Conservation (phyloP, 164 flowering plant genomes). For the Liriodendron chinense region DNA sequence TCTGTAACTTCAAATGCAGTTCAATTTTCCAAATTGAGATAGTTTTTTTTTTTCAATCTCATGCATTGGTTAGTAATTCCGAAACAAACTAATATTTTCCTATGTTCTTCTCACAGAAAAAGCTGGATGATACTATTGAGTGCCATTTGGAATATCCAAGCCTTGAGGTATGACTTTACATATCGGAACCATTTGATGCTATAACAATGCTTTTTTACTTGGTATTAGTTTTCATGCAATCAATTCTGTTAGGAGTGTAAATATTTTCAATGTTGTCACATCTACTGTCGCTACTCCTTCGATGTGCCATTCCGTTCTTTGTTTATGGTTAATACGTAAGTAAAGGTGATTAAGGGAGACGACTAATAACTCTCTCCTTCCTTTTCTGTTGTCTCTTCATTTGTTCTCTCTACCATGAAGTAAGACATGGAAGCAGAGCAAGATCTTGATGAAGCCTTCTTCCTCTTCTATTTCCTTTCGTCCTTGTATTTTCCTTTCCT, state of each 20-base stretch:
- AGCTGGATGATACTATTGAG: conserved; percentile 53
- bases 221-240: too few species aligned
- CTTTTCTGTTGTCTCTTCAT: not conserved
- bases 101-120: conserved; percentile 52
- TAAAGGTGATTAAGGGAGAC: too few species aligned
- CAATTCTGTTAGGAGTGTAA: too few species aligned
- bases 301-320: too few species aligned
- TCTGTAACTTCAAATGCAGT: not conserved
- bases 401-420: not conserved
- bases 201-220: not conserved
- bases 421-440: not conserved
- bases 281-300: too few species aligned
- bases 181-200: conserved; percentile 4
- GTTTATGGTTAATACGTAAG: too few species aligned
- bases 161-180: conserved; percentile 63
- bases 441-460: not conserved
- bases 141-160: conserved; percentile 65
- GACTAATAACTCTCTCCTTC: too few species aligned
- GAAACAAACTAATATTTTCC: not conserved
- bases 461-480: not conserved
- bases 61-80: not conserved
- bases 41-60: not conserved
- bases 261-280: too few species aligned
- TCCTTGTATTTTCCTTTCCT: not conserved
- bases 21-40: too few species aligned